phyloP scores from a whole-genome alignment of 805 yeast species.

The Ogataea philodendri region DNA sequence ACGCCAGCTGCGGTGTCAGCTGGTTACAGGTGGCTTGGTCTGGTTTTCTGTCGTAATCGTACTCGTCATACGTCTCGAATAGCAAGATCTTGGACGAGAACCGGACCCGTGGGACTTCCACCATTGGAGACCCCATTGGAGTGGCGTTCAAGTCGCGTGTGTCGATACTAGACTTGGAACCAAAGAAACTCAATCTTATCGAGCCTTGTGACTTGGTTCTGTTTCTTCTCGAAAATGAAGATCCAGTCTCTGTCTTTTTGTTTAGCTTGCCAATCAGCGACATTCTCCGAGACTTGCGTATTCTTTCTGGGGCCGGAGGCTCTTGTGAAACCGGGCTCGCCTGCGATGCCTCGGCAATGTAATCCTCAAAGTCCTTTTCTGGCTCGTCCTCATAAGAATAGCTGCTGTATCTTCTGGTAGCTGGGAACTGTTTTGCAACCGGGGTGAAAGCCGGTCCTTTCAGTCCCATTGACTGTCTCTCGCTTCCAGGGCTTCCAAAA shows the following conservation, averaged over 20 bases:
- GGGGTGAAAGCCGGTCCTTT: constrained; percentile 54
- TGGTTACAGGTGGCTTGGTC: constrained; percentile 91
- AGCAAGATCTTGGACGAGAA: constrained; percentile 82
- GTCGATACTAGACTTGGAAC: constrained; percentile 18
- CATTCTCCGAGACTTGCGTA: constrained; percentile 16
- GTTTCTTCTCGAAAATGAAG: constrained; percentile 6
- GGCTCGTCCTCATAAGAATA: constrained; percentile 26
- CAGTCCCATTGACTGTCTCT: constrained; percentile 48
- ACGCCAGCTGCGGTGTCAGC: constrained; percentile 82
- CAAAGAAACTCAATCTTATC: constrained; percentile 17
- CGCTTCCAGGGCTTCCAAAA: not conserved
- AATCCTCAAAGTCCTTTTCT: constrained; percentile 24
- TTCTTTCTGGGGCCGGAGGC: not conserved
- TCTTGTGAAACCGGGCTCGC: constrained; percentile 5
- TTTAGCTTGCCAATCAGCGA: constrained; percentile 19
- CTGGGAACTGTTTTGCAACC: constrained; percentile 21
- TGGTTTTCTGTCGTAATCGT: constrained; percentile 90
- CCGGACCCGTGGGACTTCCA: constrained; percentile 31
- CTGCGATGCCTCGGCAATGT: constrained; percentile 16
- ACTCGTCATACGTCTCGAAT: constrained; percentile 78
- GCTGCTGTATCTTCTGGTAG: constrained; percentile 27
- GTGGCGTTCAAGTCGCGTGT: constrained; percentile 13
- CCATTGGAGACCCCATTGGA: constrained; percentile 10
- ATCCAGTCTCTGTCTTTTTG: constrained; percentile 12
- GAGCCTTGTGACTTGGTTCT: constrained; percentile 25